Conservation (phyloP, 2,329 filamentous ascomycete species). For the Aspergillus felis region DNA sequence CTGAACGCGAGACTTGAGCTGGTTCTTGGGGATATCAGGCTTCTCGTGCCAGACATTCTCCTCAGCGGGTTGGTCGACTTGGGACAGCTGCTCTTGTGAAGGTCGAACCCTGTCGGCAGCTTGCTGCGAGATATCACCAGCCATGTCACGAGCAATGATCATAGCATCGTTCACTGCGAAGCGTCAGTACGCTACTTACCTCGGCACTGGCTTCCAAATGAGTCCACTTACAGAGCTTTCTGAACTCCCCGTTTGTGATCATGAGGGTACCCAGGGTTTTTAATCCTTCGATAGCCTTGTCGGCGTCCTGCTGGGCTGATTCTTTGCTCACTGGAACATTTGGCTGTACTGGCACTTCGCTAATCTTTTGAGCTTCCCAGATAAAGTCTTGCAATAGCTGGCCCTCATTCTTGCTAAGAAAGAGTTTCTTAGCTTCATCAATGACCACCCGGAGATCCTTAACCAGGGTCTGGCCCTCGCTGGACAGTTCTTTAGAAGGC, state of each 20-base stretch:
- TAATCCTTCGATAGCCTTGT: slow-evolving; percentile 78
- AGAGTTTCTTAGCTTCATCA: slow-evolving; percentile 74
- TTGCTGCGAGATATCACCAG: slow-evolving; percentile 80
- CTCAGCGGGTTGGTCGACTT: slow-evolving; percentile 78
- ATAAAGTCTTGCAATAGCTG: slow-evolving; percentile 95
- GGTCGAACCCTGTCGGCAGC: slow-evolving; percentile 73
- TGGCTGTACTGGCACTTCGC: slow-evolving; percentile 55
- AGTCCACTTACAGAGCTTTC: slow-evolving; percentile 69
- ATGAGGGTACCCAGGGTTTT: slow-evolving; percentile 83
- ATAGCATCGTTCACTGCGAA: slow-evolving; percentile 69
- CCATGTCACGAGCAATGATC: slow-evolving; percentile 81
- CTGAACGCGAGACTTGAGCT: slow-evolving; percentile 60
- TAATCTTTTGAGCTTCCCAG: slow-evolving; percentile 81
- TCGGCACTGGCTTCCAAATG: slow-evolving; percentile 9
- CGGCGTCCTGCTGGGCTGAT: slow-evolving; percentile 73
- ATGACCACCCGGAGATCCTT: slow-evolving; percentile 75
- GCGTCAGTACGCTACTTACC: slow-evolving; percentile 9
- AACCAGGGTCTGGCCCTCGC: slow-evolving; percentile 76
- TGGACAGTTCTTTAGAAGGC: slow-evolving; percentile 73
- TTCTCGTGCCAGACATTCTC: slow-evolving; percentile 94
- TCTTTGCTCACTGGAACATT: slow-evolving; percentile 70
- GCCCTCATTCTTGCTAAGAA: slow-evolving; percentile 92
- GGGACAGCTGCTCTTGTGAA: slow-evolving; percentile 67
- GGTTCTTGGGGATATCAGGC: slow-evolving; percentile 68
- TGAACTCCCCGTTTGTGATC: slow-evolving; percentile 94